Evolutionary conservation across 106 monocot genomes (phyloP), one percentile per base, ranked within the genome.

Genomic region (Apostasia shenzhenica): DNA sequence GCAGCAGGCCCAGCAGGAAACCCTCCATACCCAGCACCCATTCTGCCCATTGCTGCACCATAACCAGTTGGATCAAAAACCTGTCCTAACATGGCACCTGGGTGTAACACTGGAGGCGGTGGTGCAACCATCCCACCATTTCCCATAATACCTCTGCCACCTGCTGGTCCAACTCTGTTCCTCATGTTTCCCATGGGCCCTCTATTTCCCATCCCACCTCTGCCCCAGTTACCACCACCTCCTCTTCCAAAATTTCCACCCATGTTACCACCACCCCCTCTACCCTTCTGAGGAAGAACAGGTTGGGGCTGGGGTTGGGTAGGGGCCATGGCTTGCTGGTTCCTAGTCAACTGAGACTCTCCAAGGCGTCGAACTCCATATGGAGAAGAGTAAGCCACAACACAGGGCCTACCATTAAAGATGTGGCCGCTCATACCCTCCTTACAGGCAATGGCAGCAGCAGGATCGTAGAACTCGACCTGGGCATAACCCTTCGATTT

Each of bases 401-500:
- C 85, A 59, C 89, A 89, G 0, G 85, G 53, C 61, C 77, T 54
- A 1, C 85, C 89, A 51, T 89, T 85, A 48, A 89, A 89, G 12
- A 69, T 39, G 61, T 85, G 71, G 3, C 89, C 82, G 47, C 85
- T 75, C 89, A 89, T 89, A 42, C 89, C 82, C 58, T 85, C 89
- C 77, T 85, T 89, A 48, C 89, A 89, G 0, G 82, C 80, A 1
- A 78, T 48, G 0, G 89, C 80, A 0, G 75, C 80, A 8, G 48
- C 64, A 8, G 78, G 48, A 75, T 89, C 89, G 49, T 63, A 85
- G 69, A 89, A 89, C n/a, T 89, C 89, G 3, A 85, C 85, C 73
- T 89, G 89, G 56, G 82, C 82, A 52, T 89, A 89, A 1, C 89
- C 89, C 40, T 89, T 89, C 13, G 89, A 89, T 58, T 89, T 89